Percentiles rank a stretch among this genome's conserved stretches.
These are phyloP conservation scores for Austroboletus olivaceoglutinosus DNA, from an alignment of 1,284 basidiomycete genomes.

Conservation along the genomic window DNA sequence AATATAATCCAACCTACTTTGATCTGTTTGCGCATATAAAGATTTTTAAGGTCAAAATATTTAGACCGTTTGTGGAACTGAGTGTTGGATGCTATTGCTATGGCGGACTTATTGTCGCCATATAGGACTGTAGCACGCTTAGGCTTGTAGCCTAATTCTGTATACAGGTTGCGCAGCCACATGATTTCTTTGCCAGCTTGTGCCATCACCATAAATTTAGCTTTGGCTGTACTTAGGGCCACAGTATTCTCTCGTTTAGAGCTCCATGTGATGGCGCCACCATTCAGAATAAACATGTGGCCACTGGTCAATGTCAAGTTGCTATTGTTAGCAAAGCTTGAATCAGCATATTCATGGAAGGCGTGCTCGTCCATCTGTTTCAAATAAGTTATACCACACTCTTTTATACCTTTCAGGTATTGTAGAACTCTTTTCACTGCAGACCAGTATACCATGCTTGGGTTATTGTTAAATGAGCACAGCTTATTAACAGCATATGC, in stretches of 20 bases:
- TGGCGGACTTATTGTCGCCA: background rate
- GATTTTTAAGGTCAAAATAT: background rate
- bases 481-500: background rate
- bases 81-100: background rate
- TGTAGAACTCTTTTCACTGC: background rate
- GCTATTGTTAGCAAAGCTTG: background rate
- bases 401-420: background rate
- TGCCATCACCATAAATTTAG: background rate
- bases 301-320: background rate
- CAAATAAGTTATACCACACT: background rate
- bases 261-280: background rate
- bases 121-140: background rate
- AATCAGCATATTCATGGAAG: background rate
- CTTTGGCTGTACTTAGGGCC: background rate
- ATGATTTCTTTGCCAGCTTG: background rate
- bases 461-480: conserved; percentile 1
- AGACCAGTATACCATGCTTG: background rate
- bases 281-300: background rate
- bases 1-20: background rate
- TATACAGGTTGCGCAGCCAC: background rate
- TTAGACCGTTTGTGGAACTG: background rate
- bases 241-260: background rate
- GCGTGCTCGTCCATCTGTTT: background rate
- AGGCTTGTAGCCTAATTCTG: background rate
- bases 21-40: background rate